Base-by-base conservation (phyloP, 179 eudicot species). In the Actinidia arguta region DNA sequence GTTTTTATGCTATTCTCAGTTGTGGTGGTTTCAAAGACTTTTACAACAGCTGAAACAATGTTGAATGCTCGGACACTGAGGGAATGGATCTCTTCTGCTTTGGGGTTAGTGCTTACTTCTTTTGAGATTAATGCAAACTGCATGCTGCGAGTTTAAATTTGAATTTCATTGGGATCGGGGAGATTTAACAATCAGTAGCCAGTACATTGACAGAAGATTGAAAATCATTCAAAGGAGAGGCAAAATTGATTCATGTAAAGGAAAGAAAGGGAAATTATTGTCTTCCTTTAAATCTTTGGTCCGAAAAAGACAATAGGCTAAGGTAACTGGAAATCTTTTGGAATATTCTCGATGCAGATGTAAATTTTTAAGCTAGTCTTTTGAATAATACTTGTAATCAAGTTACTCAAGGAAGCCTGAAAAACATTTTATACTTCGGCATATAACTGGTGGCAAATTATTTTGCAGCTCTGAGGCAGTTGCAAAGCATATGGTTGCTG, bases 41-140 rank as follows among this genome's bases (percentile, higher is more conserved):
- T 97, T 80, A 97, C 98, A 31, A 97, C 99, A 2, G 99, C 99
- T 22, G 99, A 97, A 89, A 97, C 99, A 55, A 97, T 97, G 99
- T 83, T 97, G 85, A 97, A 97, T 88, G 99, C 99, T 63, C 93
- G 99, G 62, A 97, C 99, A 18, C 77, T 97, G 81, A 92, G 98
- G 86, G 98, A 97, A 90, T 97, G 99, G 98, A 97, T 97, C 86
- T 89, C 97, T n/a, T 91, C 98, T 78, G 88, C 98, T 78, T 87
- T 97, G 80, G 99, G 99, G 99, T 95, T 47, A 85, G 97, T 87
- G 69, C 46, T 64, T 73, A 48, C 47, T 58, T 74, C 17, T 24
- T 80, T 82, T 18, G 27, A 68, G 47, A 64, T 85, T 9, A 20
- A 47, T 12, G 56, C 68, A 39, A 14, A 74, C 42, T 36, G 73